Conservation (phyloP, 176 grass and related monocot species). For the Bolboschoenus planiculmis region DNA sequence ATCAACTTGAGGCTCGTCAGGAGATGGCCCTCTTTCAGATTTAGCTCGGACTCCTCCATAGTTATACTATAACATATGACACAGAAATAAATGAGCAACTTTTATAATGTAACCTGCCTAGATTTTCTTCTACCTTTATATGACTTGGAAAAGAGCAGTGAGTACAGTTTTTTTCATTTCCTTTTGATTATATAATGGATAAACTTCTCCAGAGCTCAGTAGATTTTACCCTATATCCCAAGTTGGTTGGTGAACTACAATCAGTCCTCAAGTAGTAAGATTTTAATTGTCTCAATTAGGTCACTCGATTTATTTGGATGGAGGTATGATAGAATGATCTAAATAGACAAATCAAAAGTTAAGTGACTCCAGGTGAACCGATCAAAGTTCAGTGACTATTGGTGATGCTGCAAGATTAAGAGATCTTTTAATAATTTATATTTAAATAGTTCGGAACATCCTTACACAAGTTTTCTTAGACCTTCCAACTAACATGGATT, state of each 20-base stretch:
- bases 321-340: neutral
- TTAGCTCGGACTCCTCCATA: constrained; percentile 91
- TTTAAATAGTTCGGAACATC: neutral
- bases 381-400: neutral
- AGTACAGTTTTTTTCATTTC: neutral
- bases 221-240: neutral
- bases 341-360: neutral
- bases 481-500: constrained; percentile 7
- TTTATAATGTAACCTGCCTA: neutral
- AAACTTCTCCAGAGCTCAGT: neutral
- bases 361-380: neutral
- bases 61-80: constrained; percentile 62
- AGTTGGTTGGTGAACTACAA: neutral
- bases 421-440: neutral
- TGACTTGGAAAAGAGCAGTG: neutral
- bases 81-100: constrained; percentile 10
- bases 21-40: constrained; percentile 25
- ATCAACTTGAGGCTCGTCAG: constrained; percentile 50
- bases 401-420: neutral
- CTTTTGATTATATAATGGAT: neutral
- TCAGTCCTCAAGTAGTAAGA: neutral
- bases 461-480: neutral
- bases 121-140: neutral
- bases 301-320: neutral
- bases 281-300: neutral